phyloP scores from a whole-genome alignment of 768 basidiomycete genomes.

The Boletus sensibilis region DNA sequence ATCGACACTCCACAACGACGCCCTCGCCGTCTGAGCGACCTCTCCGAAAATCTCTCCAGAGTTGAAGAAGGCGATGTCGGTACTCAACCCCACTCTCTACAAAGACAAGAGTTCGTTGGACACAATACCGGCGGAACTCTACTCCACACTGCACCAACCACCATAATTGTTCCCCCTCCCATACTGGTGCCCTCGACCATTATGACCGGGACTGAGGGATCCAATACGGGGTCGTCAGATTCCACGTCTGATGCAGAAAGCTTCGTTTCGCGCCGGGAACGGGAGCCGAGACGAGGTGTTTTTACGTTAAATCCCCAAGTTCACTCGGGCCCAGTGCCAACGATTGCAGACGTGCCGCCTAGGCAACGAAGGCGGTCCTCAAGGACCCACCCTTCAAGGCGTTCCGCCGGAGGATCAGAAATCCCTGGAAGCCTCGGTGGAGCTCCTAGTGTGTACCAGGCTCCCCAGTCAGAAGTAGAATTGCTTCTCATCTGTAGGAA shows the following conservation, averaged over 20 bases:
- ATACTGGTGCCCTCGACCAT: not conserved
- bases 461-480: not conserved
- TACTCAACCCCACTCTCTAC: not conserved
- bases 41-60: not conserved
- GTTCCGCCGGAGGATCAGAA: not conserved
- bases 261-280: not conserved
- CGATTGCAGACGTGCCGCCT: too few species aligned
- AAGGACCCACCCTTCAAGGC: not conserved
- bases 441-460: not conserved
- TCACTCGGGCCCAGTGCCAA: not conserved
- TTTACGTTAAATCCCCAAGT: not conserved
- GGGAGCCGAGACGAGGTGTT: not conserved
- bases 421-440: too few species aligned
- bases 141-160: not conserved
- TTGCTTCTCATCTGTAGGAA: not conserved
- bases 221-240: not conserved
- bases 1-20: too few species aligned
- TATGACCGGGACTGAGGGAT: not conserved
- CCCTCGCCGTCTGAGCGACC: not conserved
- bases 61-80: not conserved
- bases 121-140: not conserved
- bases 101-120: too few species aligned
- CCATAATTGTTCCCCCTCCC: too few species aligned
- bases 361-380: not conserved
- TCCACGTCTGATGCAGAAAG: not conserved